Base-by-base conservation (phyloP, 2,329 filamentous ascomycete species). In the Sporothrix sp. region DNA sequence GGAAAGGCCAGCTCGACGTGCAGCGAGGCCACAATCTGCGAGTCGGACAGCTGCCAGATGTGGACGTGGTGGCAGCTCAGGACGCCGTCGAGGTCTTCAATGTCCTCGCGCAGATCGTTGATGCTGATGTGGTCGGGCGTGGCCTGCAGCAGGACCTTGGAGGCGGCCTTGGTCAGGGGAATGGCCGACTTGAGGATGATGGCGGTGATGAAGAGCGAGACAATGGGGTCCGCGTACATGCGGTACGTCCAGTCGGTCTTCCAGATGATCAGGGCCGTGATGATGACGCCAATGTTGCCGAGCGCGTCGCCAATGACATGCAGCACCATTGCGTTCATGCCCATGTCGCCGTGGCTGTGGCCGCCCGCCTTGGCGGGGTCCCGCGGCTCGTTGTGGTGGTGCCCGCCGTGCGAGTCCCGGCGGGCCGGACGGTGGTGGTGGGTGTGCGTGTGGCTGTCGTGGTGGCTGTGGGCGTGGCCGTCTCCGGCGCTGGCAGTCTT, bases 11-110 rank as follows among this genome's bases (percentile, higher is more conserved):
- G 85, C 65, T 95, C 88, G 39, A 98, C 84, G 63, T 98, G 93
- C 67, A 98, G 79, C 10, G 86, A 93, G 11, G 93, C 91, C 33
- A 98, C 85, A 30, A 95, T 75, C 71, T 96, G 95, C 48, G 89
- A 93, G 63, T 97, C 91, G 14, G 86, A 95, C 30, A 98, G 78
- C 66, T 97, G 91, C 93, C 93, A 98, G 55, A 98, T 89, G 65
- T 98, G 93, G 20, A 98, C 76, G 65, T 98, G 91, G 68, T 98
- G 93, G 62, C 89, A 95, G 64, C 85, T 88, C 54, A 93, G 73
- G 43, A 98, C 85, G 37, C 90, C 90, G 0, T 85, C 84, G 6
- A 98, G 79, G 14, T 78, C 71, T 62, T 90, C 80, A 49, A 98
- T 95, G 64, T 98, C 93, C 58, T 91, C 84, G 58, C 88, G 86